Percentiles rank a stretch among this genome's conserved stretches.
phyloP scores from a whole-genome alignment of 1,139 yeast species.

The Hemisphaericaspora xylanilytica region DNA sequence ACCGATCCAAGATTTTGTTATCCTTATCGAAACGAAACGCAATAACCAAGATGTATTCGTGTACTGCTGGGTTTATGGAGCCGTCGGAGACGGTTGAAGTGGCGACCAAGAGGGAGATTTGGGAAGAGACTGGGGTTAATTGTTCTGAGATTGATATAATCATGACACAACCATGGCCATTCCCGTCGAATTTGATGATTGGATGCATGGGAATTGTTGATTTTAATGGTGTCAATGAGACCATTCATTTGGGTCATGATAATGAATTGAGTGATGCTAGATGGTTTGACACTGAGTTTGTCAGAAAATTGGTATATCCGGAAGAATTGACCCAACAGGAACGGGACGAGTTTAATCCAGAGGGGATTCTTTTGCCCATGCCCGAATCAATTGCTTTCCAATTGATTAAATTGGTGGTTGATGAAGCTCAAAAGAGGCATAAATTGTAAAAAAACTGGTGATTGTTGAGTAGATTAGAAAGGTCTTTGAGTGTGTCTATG shows the following conservation, averaged over 20 bases:
- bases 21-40: slow-evolving; percentile 63
- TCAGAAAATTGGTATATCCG: slow-evolving; percentile 45
- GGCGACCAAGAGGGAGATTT: slow-evolving; percentile 83
- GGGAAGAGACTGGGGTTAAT: slow-evolving; percentile 92
- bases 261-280: slow-evolving; percentile 80
- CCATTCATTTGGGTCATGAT: slow-evolving; percentile 74
- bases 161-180: slow-evolving; percentile 94
- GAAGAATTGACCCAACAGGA: slow-evolving; percentile 21
- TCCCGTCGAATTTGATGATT: slow-evolving; percentile 88
- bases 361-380: slow-evolving; percentile 41
- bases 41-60: slow-evolving; percentile 61
- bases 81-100: slow-evolving; percentile 91
- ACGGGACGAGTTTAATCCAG: slow-evolving; percentile 33
- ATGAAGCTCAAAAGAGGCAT: slow-evolving; percentile 27
- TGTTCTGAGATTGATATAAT: slow-evolving; percentile 59
- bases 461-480: no score
- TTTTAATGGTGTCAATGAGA: slow-evolving; percentile 57
- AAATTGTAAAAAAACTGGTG: slow-evolving; percentile 9
- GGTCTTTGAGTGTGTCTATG: no score
- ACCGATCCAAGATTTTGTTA: slow-evolving; percentile 61
- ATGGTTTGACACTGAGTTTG: slow-evolving; percentile 68
- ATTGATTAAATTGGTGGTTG: slow-evolving; percentile 45
- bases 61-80: slow-evolving; percentile 94
- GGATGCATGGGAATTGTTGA: slow-evolving; percentile 83
- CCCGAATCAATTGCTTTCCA: slow-evolving; percentile 41